phyloP scores from a whole-genome alignment of 179 eudicot species.

The Spergularia azorica region DNA sequence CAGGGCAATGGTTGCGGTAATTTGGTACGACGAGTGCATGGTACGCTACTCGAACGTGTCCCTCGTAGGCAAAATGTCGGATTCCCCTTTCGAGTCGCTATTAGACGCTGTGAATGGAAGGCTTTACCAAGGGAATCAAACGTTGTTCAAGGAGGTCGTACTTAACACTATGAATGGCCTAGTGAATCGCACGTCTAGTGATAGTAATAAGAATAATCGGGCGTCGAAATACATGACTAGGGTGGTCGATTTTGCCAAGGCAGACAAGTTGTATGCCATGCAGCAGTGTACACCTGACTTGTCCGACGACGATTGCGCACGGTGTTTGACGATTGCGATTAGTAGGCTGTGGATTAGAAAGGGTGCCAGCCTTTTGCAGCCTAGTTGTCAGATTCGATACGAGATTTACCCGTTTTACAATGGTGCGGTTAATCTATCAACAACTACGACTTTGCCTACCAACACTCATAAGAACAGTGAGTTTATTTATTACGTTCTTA shows the following conservation, averaged over 20 bases:
- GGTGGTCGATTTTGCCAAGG: neutral
- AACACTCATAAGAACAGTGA: neutral
- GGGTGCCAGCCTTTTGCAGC: constrained; percentile 29
- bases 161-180: neutral
- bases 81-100: neutral
- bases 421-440: neutral
- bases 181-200: constrained; percentile 20
- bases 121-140: constrained; percentile 10
- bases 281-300: constrained; percentile 45
- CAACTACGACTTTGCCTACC: neutral
- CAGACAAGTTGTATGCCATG: constrained; percentile 24
- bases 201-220: neutral
- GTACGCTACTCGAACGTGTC: constrained; percentile 23
- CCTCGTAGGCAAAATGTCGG: neutral
- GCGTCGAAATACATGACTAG: constrained; percentile 9
- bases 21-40: constrained; percentile 35
- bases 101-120: neutral
- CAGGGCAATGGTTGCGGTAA: neutral
- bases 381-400: constrained; percentile 32
- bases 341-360: constrained; percentile 13
- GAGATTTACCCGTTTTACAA: constrained; percentile 28
- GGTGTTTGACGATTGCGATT: constrained; percentile 29
- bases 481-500: neutral
- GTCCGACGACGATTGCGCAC: constrained; percentile 24
- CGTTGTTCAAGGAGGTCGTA: constrained; percentile 9